Percentiles rank a stretch among this genome's conserved stretches.
These are phyloP conservation scores for Linnemannia schmuckeri DNA, from an alignment of 192 early-diverging fungal genomes.

Conservation along the genomic window DNA sequence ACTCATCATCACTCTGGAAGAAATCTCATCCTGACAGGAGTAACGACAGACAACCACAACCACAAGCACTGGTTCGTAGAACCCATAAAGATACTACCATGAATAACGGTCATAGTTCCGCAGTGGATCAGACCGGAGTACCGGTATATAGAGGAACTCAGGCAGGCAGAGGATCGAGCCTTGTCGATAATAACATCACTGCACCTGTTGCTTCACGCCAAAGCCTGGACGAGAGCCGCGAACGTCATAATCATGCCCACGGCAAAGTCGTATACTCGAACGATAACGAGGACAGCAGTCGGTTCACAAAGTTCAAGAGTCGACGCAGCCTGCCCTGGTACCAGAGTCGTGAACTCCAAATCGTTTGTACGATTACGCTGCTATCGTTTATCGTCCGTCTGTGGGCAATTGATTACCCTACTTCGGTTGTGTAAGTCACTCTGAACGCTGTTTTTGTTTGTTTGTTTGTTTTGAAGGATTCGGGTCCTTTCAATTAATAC, in stretches of 20 bases:
- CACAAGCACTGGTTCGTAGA: neutral
- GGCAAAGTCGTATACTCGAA: neutral
- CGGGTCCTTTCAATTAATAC: neutral
- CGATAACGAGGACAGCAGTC: conserved; percentile 13
- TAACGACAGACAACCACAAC: neutral
- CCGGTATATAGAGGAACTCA: conserved; percentile 29
- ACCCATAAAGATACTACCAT: conserved; percentile 4
- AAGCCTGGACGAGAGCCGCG: neutral
- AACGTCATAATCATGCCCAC: neutral
- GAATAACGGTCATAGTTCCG: conserved; percentile 42
- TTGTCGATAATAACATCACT: neutral
- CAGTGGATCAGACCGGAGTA: conserved; percentile 32
- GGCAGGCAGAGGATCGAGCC: neutral
- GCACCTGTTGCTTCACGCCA: neutral
- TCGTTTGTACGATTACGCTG: conserved; percentile 42
- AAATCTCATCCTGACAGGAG: neutral
- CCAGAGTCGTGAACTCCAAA: conserved; percentile 42
- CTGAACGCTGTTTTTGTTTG: neutral
- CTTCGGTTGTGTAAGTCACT: conserved; percentile 66
- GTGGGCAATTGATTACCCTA: conserved; percentile 57
- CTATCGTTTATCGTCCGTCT: conserved; percentile 58
- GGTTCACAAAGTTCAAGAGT: conserved; percentile 26
- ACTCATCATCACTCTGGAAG: neutral
- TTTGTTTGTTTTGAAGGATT: neutral
- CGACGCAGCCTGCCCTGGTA: conserved; percentile 41